Conservation (phyloP, 371 early-diverging fungal genomes). For the Apophysomyces ossiformis region DNA sequence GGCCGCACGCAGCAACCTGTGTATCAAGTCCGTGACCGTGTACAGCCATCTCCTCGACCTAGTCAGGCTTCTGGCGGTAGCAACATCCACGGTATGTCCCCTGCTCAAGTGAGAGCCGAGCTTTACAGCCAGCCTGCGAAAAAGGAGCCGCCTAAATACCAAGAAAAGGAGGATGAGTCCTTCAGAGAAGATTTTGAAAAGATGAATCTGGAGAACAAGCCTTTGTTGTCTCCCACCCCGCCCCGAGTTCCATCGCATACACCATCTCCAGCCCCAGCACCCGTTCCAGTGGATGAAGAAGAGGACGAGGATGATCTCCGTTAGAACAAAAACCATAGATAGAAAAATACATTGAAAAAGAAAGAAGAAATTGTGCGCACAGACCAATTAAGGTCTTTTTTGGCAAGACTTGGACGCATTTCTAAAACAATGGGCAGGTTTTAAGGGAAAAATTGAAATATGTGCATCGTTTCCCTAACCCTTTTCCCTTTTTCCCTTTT, state of each 20-base stretch:
- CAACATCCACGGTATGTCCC: constrained; percentile 36
- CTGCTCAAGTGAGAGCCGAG: constrained; percentile 33
- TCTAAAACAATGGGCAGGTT: constrained; percentile 1
- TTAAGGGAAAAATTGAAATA: constrained; percentile 10
- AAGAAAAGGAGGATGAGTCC: constrained; percentile 3
- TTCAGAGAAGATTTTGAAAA: not conserved
- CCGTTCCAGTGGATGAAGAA: not conserved
- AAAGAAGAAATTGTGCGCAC: not conserved
- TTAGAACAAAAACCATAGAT: not conserved
- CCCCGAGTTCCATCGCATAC: not conserved
- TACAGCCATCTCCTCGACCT: constrained; percentile 4
- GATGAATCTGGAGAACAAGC: not conserved
- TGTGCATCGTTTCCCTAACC: not conserved
- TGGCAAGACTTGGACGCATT: not conserved
- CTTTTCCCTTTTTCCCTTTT: not conserved
- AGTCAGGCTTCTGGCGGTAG: constrained; percentile 18
- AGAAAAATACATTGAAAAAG: not conserved
- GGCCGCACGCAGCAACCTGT: constrained; percentile 9
- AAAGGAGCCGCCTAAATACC: not conserved
- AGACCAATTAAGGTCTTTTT: constrained; percentile 3
- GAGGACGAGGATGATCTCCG: not conserved
- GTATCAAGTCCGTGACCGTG: not conserved
- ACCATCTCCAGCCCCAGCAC: constrained; percentile 1
- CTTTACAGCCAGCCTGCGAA: constrained; percentile 21
- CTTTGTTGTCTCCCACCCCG: not conserved